Conservation (phyloP, 1,284 basidiomycete species). For the Tylopilus sp. region DNA sequence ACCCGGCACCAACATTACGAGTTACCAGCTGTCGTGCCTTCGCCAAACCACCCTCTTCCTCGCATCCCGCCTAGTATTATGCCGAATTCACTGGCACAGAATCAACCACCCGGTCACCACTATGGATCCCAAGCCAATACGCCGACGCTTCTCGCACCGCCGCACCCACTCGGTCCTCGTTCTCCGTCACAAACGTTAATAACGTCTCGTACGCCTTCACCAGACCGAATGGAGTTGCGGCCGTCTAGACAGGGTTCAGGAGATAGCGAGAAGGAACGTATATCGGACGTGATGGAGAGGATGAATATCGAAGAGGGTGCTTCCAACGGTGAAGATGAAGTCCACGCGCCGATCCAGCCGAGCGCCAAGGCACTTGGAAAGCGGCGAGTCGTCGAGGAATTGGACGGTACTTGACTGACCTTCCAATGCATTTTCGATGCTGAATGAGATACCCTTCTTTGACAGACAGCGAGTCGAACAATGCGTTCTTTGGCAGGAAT, state of each 20-base stretch:
- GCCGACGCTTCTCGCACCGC: constrained; percentile 50
- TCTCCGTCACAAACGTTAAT: constrained; percentile 45
- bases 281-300: constrained; percentile 23
- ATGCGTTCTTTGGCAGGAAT: constrained; percentile 41
- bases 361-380: constrained; percentile 83
- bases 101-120: constrained; percentile 19
- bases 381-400: constrained; percentile 52
- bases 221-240: constrained; percentile 33
- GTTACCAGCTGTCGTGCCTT: constrained; percentile 36
- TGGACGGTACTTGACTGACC: constrained; percentile 37
- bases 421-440: not conserved
- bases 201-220: constrained; percentile 53
- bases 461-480: constrained; percentile 40
- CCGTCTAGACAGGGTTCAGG: constrained; percentile 22
- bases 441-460: not conserved
- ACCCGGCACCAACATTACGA: constrained; percentile 34
- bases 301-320: constrained; percentile 31
- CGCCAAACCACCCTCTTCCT: constrained; percentile 37
- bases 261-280: constrained; percentile 22
- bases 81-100: constrained; percentile 16
- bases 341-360: constrained; percentile 43
- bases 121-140: constrained; percentile 26
- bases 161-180: constrained; percentile 68
- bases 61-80: constrained; percentile 33
- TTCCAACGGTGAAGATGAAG: constrained; percentile 33